Evolutionary conservation across 495 filamentous ascomycete genomes (phyloP), one percentile per base, ranked within the genome.

Genomic region (Neurospora sp.): DNA sequence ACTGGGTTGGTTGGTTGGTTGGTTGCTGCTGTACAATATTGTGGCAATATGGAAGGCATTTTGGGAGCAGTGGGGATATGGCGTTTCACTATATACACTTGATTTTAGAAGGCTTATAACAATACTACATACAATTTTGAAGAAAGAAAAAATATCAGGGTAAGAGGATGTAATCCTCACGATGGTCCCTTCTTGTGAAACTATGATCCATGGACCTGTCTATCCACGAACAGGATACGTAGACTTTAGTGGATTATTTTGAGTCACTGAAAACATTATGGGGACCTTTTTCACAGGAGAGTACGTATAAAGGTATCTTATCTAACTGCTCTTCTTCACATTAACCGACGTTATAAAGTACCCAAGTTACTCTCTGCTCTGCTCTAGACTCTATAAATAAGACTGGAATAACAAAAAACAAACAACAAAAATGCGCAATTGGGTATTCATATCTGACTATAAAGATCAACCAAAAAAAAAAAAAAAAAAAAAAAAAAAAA

Each of bases 381-480:
- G 27, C 12, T 61, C 53, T 61, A 61, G 27, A 61, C 53, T 61
- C 53, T 61, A 61, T 61, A 72, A 72, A 71, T 20, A 71, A 44
- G n/a, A 35, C 22, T 44, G 35, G 39, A 18, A 48, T 39, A 68
- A 14, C n/a, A 31, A 14, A 38, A 38, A 37, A 40, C 39, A 68
- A 73, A 53, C 9, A 48, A 46, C 14, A 69, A 61, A 61, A 61
- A 61, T 61, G 53, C 27, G 31, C 12, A 70, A 68, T 39, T 69
- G 73, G 73, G 73, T 77, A 75, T 77, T 75, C 44, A 70, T 65
- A 41, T 71, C 68, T 74, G 53, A 61, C 53, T 61, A 61, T 35
- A 61, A 61, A 74, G 68, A 39, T 37, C 27, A 61, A 71, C 38
- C 70, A 69, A 74, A 31, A 69, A 53, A 39, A 68, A n/a, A 35